Evolutionary conservation across 805 yeast genomes (phyloP).

Genomic region (Metschnikowia cerradonensis): DNA sequence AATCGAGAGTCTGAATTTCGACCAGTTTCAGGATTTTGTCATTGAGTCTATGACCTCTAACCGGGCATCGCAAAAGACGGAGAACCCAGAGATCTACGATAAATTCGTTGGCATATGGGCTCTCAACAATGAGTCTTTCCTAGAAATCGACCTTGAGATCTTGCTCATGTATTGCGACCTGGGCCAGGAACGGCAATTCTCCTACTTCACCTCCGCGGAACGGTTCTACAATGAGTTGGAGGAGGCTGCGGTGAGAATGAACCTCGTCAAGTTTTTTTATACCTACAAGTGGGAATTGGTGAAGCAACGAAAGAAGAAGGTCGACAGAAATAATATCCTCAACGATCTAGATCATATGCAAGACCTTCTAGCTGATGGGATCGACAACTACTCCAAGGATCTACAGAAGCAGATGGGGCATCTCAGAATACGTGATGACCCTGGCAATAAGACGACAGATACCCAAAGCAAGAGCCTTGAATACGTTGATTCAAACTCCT

Average conservation of each 20-base stretch:
- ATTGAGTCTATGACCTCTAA: slow-evolving; percentile 9
- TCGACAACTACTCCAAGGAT: neutral
- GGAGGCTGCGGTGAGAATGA: slow-evolving; percentile 13
- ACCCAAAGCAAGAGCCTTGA: neutral
- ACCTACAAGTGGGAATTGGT: slow-evolving; percentile 8
- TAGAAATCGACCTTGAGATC: slow-evolving; percentile 7
- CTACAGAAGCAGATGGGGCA: slow-evolving; percentile 1
- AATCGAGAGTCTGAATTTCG: slow-evolving; percentile 12
- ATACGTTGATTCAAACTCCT: neutral
- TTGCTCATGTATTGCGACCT: slow-evolving; percentile 6
- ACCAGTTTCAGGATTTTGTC: slow-evolving; percentile 14
- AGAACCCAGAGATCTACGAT: slow-evolving; percentile 8
- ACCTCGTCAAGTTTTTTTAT: slow-evolving; percentile 9
- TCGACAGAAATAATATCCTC: neutral
- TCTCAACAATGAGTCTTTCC: slow-evolving; percentile 9
- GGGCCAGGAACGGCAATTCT: slow-evolving; percentile 7
- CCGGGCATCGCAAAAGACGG: neutral
- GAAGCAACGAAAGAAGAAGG: neutral
- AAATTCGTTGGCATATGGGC: slow-evolving; percentile 10
- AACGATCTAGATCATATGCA: slow-evolving; percentile 1
- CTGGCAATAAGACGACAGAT: neutral
- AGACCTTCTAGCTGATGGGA: neutral
- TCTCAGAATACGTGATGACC: neutral
- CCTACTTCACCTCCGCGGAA: slow-evolving; percentile 4
- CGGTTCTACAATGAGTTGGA: slow-evolving; percentile 7